Conservation (phyloP, 2,329 filamentous ascomycete genomes). For the Ceratocystis destructans region DNA sequence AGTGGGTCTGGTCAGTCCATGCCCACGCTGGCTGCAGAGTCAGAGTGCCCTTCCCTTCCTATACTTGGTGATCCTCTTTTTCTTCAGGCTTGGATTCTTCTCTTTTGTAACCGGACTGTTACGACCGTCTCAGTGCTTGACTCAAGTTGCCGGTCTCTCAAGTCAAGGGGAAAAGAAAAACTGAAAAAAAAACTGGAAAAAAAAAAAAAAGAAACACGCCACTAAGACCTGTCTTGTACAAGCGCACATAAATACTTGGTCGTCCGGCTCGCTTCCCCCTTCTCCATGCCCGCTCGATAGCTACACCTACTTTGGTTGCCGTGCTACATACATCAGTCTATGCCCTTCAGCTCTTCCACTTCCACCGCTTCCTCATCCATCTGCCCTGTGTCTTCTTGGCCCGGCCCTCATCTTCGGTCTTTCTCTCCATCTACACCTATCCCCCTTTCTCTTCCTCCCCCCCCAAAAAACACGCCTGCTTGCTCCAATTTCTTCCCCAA, state of each 20-base stretch:
- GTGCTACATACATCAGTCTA: not conserved
- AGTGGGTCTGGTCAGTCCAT: not conserved
- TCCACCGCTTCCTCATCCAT: not conserved
- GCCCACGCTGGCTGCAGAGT: not conserved
- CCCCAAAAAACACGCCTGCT: not conserved
- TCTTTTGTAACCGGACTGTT: not conserved
- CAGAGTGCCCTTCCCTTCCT: slow-evolving; percentile 2
- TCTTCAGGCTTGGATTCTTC: not conserved
- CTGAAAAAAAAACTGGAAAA: not conserved
- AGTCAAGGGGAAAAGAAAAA: slow-evolving; percentile 1
- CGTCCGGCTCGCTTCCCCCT: not conserved
- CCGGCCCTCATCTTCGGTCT: not conserved
- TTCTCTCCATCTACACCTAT: not conserved
- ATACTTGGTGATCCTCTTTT: not conserved
- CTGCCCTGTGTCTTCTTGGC: not conserved
- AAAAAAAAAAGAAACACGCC: not conserved
- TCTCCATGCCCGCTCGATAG: not conserved
- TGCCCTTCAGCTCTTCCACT: not conserved
- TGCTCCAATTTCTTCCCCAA: not conserved
- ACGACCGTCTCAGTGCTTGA: not conserved
- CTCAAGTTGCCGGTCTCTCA: not conserved
- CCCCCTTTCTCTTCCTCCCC: not conserved
- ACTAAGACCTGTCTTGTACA: slow-evolving; percentile 5
- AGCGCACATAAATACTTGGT: slow-evolving; percentile 6
- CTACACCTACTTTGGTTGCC: not conserved